Conservation (phyloP, 2,329 filamentous ascomycete genomes). For the Trichoderma brevicompactum region DNA sequence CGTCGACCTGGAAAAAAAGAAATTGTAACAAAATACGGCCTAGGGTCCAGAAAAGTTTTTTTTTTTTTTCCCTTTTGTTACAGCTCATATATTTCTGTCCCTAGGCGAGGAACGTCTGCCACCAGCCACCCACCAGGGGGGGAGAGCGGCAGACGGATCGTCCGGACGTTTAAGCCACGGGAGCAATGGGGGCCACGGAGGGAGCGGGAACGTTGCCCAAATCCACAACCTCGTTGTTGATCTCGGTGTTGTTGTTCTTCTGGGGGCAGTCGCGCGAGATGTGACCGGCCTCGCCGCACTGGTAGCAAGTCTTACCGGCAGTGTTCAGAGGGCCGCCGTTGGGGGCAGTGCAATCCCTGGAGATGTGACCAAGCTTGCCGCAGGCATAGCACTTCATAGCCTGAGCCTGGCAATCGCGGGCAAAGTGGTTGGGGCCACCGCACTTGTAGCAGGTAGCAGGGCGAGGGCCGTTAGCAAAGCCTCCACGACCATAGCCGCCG, state of each 20-base stretch:
- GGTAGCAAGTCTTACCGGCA: conserved; percentile 97
- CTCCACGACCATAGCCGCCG: conserved; percentile 70
- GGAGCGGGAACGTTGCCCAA: conserved; percentile 48
- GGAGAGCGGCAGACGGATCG: conserved; percentile 27
- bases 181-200: conserved; percentile 52
- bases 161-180: conserved; percentile 42
- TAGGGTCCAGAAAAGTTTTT: conserved; percentile 4
- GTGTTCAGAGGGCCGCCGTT: conserved; percentile 96
- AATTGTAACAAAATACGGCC: conserved; percentile 15
- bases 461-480: conserved; percentile 71
- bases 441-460: conserved; percentile 76
- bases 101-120: conserved; percentile 27
- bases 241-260: conserved; percentile 62
- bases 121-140: background rate
- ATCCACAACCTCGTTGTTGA: conserved; percentile 51
- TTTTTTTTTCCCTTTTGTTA: conserved; percentile 1
- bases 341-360: conserved; percentile 89
- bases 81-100: conserved; percentile 2
- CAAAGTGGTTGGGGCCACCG: conserved; percentile 93
- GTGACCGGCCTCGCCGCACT: conserved; percentile 92
- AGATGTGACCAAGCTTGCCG: conserved; percentile 93
- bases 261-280: conserved; percentile 93
- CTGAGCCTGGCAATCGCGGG: conserved; percentile 96
- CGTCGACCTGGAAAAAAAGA: conserved; percentile 22
- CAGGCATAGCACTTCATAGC: conserved; percentile 99